These are phyloP conservation scores for Cercospora sp. DNA, from an alignment of 2,329 filamentous ascomycete genomes.

Conservation along the genomic window DNA sequence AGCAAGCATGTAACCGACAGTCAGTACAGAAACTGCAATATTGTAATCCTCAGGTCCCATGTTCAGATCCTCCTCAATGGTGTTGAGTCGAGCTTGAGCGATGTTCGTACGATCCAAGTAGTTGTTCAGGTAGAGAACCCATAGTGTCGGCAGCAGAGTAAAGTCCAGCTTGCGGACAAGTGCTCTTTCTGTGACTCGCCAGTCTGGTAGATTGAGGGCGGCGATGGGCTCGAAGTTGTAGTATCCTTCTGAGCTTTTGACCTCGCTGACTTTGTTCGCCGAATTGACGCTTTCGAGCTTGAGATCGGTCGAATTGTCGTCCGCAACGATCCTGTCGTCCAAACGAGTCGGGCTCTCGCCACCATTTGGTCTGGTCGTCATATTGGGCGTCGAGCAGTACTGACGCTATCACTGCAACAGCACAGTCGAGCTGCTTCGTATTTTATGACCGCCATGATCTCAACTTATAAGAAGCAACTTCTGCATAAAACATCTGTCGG, in stretches of 20 bases:
- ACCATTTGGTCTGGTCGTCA: background rate
- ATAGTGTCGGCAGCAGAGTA: constrained; percentile 7
- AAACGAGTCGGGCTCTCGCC: background rate
- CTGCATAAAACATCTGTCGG: background rate
- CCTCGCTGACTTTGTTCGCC: background rate
- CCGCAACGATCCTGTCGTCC: background rate
- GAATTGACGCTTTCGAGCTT: background rate
- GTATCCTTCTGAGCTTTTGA: background rate
- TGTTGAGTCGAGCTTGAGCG: background rate
- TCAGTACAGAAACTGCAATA: constrained; percentile 4
- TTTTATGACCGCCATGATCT: background rate
- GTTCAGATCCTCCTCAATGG: constrained; percentile 2
- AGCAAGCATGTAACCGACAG: constrained; percentile 10
- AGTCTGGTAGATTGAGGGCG: constrained; percentile 4
- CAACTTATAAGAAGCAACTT: background rate
- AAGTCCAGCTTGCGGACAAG: constrained; percentile 8
- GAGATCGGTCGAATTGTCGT: background rate
- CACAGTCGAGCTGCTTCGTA: background rate
- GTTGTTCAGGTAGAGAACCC: constrained; percentile 2
- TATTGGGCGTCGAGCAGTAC: background rate
- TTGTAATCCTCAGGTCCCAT: constrained; percentile 11
- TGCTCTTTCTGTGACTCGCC: constrained; percentile 6
- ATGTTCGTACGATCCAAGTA: constrained; percentile 14
- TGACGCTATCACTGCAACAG: background rate
- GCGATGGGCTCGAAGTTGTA: constrained; percentile 7